phyloP scores from a whole-genome alignment of 352 stramenopile genomes.

The Globisporangium iwayamae region DNA sequence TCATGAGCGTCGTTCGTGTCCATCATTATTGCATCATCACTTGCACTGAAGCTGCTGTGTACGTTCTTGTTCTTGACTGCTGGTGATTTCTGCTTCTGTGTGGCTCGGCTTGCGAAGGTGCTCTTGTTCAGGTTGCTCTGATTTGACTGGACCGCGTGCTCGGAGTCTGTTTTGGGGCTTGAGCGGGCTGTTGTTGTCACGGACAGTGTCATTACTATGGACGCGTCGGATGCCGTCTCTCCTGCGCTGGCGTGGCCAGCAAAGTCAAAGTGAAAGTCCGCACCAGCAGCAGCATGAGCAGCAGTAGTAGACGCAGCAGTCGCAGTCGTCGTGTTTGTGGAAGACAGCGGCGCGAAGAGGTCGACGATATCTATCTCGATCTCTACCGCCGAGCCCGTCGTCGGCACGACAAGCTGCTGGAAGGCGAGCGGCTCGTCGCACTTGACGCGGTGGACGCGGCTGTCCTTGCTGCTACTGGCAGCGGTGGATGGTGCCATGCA shows the following conservation, averaged over 20 bases:
- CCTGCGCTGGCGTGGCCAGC: neutral
- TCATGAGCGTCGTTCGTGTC: neutral
- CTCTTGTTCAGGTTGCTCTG: neutral
- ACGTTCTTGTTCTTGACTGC: neutral
- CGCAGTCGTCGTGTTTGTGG: neutral
- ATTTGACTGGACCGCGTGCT: neutral
- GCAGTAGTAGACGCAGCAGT: too few relatives aligned
- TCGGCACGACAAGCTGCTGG: neutral
- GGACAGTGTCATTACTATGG: neutral
- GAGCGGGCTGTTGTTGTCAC: neutral
- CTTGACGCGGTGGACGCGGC: neutral
- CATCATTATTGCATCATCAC: too few relatives aligned
- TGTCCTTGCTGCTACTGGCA: neutral
- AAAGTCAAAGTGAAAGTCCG: slow-evolving; percentile 1
- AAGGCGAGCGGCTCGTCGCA: neutral
- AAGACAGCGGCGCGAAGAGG: slow-evolving; percentile 1
- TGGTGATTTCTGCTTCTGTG: neutral
- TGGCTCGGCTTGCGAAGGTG: neutral
- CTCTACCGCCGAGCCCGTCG: neutral
- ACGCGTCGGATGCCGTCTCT: neutral
- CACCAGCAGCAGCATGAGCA: neutral
- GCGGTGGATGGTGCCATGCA: neutral
- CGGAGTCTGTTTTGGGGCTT: neutral
- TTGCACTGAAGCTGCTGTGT: neutral
- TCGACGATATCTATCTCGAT: slow-evolving; percentile 5